These are phyloP conservation scores for Neurospora pannonica DNA, from an alignment of 495 filamentous ascomycete species.

Conservation along the genomic window DNA sequence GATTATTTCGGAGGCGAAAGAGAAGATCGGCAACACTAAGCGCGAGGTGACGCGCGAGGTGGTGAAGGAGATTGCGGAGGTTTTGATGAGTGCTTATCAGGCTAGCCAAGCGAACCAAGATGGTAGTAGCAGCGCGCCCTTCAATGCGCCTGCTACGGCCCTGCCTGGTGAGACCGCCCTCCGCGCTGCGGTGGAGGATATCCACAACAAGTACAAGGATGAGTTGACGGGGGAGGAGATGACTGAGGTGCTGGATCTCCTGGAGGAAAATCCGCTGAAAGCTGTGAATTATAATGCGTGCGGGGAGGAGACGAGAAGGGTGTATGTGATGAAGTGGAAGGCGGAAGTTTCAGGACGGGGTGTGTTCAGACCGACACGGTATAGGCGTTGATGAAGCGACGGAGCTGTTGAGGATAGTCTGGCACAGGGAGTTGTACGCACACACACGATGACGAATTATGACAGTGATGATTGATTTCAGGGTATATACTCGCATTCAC, in stretches of 20 bases:
- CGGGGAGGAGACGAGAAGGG: not conserved
- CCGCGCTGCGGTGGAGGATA: not conserved
- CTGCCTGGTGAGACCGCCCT: not conserved
- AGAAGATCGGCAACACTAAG: not conserved
- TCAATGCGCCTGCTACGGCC: not conserved
- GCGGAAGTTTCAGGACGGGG: not conserved
- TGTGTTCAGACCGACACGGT: not conserved
- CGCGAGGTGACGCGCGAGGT: not conserved
- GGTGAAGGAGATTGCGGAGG: constrained; percentile 2
- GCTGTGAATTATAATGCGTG: not conserved
- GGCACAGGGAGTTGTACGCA: not conserved
- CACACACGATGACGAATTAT: not conserved
- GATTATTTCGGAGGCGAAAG: not conserved
- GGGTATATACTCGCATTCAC: not conserved
- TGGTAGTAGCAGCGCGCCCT: too few relatives aligned
- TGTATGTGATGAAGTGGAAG: not conserved
- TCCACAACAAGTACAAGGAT: not conserved
- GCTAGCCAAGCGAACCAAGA: too few relatives aligned
- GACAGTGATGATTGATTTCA: not conserved
- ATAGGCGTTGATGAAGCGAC: not conserved
- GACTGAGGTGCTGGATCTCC: not conserved
- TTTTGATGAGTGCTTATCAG: not conserved
- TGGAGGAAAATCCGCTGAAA: not conserved
- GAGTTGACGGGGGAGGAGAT: not conserved
- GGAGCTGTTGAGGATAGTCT: not conserved